phyloP scores from a whole-genome alignment of 257 asterid species.

The Ocimum tenuiflorum region DNA sequence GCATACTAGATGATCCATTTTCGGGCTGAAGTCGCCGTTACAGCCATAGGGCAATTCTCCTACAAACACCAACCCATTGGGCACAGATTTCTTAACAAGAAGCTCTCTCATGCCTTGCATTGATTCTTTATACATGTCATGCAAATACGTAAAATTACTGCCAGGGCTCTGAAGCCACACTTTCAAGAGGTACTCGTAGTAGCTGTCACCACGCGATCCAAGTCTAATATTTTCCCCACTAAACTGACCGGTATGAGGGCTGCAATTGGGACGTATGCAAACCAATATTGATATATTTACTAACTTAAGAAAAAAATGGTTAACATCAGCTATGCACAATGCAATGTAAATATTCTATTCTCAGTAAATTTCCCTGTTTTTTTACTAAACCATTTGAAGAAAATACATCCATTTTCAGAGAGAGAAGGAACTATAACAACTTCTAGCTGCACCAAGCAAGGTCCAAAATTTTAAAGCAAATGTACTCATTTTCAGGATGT shows the following conservation, averaged over 20 bases:
- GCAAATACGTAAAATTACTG: slow-evolving; percentile 59
- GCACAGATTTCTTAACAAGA: slow-evolving; percentile 72
- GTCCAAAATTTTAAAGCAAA: slow-evolving; percentile 8
- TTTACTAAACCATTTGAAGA: background rate
- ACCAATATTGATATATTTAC: slow-evolving; percentile 2
- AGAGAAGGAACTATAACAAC: background rate
- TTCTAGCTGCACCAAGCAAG: slow-evolving; percentile 10
- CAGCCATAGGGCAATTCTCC: slow-evolving; percentile 89
- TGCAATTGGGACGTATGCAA: slow-evolving; percentile 38
- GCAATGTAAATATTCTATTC: background rate
- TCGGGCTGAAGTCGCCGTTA: slow-evolving; percentile 69
- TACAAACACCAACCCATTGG: slow-evolving; percentile 77
- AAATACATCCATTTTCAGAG: background rate
- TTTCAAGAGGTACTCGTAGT: slow-evolving; percentile 88
- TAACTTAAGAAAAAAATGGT: background rate
- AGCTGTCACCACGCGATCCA: slow-evolving; percentile 98
- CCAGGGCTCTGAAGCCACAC: slow-evolving; percentile 85
- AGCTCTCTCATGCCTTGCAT: slow-evolving; percentile 82
- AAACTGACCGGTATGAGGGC: slow-evolving; percentile 82
- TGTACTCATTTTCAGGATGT: background rate
- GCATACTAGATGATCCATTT: slow-evolving; percentile 98
- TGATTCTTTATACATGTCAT: slow-evolving; percentile 76
- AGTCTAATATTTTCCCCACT: slow-evolving; percentile 89
- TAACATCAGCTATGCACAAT: background rate
- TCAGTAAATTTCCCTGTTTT: background rate